Evolutionary conservation across 164 flowering plant species (phyloP), one percentile per base, ranked within the genome.

Genomic region (Hamamelis virginiana): DNA sequence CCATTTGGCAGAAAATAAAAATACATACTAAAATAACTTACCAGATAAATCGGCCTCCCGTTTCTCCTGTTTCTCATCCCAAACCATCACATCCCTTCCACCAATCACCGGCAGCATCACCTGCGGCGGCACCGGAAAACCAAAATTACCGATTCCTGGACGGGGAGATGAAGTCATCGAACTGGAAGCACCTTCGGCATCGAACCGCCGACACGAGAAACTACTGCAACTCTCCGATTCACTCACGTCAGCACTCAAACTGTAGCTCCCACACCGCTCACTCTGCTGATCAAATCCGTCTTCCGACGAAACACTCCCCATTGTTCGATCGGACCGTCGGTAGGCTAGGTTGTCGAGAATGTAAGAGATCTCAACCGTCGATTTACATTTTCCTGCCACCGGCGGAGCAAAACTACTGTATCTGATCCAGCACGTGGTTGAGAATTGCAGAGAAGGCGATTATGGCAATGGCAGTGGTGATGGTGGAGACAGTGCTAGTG

Each of bases 161-260:
- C 70, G 77, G 5, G 84, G 80, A 13, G 88, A 75, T 13, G 86
- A 75, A 8, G 77, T 68, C 52, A 75, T 23, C 15, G 84, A 81
- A 55, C 74, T 78, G 2, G 81, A 75, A 66, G 77, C 80, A 11
- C 72, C 81, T 13, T 74, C 86, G 1, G 58, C 71, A n/a, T 78
- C 79, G 48, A 77, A 82, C 11, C 80, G 72, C n/a, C 75, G 71
- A n/a, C 77, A 74, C 5, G 85, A 80, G 74, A 81, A 84, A 61
- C 88, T 80, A 51, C 82, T 73, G 18, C 81, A 84, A 62, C 85
- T 83, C 81, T 88, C 92, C 1, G 92, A 88, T 80, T 86, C 92
- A 68, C 88, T 86, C 19, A 88, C 80, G 59, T 88, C 90, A 22
- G 90, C 90, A 45, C 92, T 88, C 52, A 80, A n/a, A 61, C 85